Conservation (phyloP, 2,329 filamentous ascomycete genomes). For the Gaeumannomyces sp. region DNA sequence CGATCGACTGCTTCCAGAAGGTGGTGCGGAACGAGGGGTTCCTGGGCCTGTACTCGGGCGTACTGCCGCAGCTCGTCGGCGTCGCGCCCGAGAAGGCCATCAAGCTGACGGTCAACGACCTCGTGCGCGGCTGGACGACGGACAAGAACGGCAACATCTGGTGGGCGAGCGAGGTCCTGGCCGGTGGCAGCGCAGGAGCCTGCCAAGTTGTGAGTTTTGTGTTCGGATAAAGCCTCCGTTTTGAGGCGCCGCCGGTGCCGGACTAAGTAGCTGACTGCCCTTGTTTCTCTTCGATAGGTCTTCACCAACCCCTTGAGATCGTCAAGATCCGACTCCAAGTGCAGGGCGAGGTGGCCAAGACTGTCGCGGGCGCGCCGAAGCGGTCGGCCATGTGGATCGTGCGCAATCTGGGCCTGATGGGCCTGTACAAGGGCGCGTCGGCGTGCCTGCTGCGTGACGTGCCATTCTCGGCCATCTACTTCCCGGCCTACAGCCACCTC, state of each 20-base stretch:
- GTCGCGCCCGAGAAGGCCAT: slow-evolving; percentile 99
- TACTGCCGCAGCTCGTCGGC: slow-evolving; percentile 89
- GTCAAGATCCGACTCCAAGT: slow-evolving; percentile 98
- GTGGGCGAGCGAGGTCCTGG: slow-evolving; percentile 67
- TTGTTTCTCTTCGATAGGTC: slow-evolving; percentile 50
- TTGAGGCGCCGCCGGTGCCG: too few species aligned
- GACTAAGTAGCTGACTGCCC: not conserved
- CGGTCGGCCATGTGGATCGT: slow-evolving; percentile 98
- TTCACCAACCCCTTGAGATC: slow-evolving; percentile 97
- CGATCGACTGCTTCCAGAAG: slow-evolving; percentile 88
- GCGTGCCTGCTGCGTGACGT: slow-evolving; percentile 94
- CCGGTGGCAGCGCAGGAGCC: slow-evolving; percentile 82
- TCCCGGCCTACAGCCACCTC: slow-evolving; percentile 91
- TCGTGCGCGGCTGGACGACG: slow-evolving; percentile 72
- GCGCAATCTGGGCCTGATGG: slow-evolving; percentile 85
- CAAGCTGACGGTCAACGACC: slow-evolving; percentile 96
- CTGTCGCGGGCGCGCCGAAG: slow-evolving; percentile 71
- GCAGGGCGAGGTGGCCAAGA: slow-evolving; percentile 92
- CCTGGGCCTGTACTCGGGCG: slow-evolving; percentile 85
- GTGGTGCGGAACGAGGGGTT: slow-evolving; percentile 90
- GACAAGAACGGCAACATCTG: slow-evolving; percentile 70
- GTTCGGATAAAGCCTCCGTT: not conserved
- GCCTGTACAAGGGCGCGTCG: slow-evolving; percentile 92
- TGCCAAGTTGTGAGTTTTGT: slow-evolving; percentile 81
- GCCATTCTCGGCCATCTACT: slow-evolving; percentile 98